Evolutionary conservation across 495 filamentous ascomycete species (phyloP).

Genomic region (Podospora pseudoanserina): DNA sequence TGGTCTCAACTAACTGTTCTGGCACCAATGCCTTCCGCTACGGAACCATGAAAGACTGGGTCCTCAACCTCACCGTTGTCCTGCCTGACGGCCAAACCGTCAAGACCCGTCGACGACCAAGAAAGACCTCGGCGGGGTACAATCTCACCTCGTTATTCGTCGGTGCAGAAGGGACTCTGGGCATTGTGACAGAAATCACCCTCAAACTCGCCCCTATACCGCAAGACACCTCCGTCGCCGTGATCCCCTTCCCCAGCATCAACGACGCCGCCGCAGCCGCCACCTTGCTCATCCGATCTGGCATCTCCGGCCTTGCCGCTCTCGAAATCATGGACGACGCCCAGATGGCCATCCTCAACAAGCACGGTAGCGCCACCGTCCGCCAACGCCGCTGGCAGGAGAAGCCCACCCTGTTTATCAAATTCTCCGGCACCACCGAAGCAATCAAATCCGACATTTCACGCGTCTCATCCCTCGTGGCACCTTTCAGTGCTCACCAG

Average conservation of each 20-base stretch:
- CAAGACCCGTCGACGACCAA: conserved; percentile 67
- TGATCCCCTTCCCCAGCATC: conserved; percentile 60
- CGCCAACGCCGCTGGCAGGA: conserved; percentile 52
- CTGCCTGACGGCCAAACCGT: conserved; percentile 71
- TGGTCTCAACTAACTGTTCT: conserved; percentile 75
- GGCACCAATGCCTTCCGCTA: conserved; percentile 77
- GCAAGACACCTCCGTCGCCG: conserved; percentile 59
- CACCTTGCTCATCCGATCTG: conserved; percentile 58
- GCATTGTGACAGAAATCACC: conserved; percentile 81
- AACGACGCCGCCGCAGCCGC: conserved; percentile 61
- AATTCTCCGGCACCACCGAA: conserved; percentile 38
- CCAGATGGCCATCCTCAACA: conserved; percentile 70
- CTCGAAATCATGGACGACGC: conserved; percentile 72
- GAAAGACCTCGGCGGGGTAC: conserved; percentile 74
- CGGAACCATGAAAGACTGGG: conserved; percentile 83
- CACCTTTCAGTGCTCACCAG: conserved; percentile 35
- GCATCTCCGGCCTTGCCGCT: conserved; percentile 59
- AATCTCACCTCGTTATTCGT: conserved; percentile 82
- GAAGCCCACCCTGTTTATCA: conserved; percentile 70
- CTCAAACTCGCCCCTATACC: conserved; percentile 65
- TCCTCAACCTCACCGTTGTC: conserved; percentile 72
- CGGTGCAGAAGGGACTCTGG: conserved; percentile 89
- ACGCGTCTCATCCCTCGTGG: conserved; percentile 39
- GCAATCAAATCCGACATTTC: conserved; percentile 42
- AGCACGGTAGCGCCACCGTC: conserved; percentile 54